Base-by-base conservation (phyloP, 2,329 filamentous ascomycete genomes). In the Exophiala bonariae region DNA sequence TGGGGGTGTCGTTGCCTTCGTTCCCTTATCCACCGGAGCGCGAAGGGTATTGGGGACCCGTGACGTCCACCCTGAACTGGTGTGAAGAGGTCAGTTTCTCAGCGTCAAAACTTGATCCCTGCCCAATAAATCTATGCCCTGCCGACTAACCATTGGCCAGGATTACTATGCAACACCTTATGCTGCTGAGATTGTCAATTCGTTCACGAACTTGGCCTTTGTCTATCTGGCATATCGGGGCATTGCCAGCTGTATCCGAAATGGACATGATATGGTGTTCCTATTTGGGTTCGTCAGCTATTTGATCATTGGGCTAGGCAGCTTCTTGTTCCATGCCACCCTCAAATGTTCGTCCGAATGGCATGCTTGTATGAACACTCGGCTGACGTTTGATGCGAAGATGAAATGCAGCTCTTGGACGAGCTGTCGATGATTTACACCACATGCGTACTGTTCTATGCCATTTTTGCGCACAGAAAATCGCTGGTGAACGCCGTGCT, bases 171-270 rank as follows among this genome's bases (percentile, higher is more conserved):
- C 42, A 3, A 44, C 42, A 13, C 19, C 36, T 5, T 44, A 44
- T 26, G 23, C 23, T 11, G 23, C 23, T 26, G 87, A 91, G 63
- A 81, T 90, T 34, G 79, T 89, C 61, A 91, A 87, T 68, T 86
- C 87, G 2, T 60, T 90, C 23, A 95, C 89, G 28, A 96, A 96
- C 66, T 66, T 87, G 3, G 71, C 92, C 13, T 96, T 95, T 66
- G 75, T 95, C 58, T 87, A 78, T 65, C 78, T 95, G 17, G 89
- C 89, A 3, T 49, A 81, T 56, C 86, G 83, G 61, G 90, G 90
- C 20, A 81, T 92, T 50, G 70, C 74, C 44, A 89, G 83, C 65
- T 93, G 88, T 65, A 61, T 86, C 32, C 76, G 75, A 52, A 76
- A 95, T 66, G 75, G 77, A 13, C 89, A 95, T 67, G 86, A 89